Base-by-base conservation (phyloP, 2,329 filamentous ascomycete species). In the Paramyrothecium sp. region DNA sequence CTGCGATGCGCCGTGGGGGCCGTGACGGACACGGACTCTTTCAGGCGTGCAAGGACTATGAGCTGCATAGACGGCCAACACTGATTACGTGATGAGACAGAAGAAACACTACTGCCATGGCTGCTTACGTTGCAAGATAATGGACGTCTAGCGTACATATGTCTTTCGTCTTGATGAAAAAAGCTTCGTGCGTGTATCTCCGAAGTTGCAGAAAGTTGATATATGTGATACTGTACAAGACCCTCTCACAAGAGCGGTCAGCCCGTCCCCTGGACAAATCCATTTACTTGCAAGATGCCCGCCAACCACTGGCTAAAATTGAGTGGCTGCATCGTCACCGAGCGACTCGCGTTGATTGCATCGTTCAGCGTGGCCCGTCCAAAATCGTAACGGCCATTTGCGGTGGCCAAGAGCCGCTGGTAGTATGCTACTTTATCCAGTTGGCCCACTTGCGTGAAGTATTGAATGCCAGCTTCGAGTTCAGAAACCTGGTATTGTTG, bases 351-450 rank as follows among this genome's bases (percentile, higher is more conserved):
- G 26, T 71, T 65, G 48, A 83, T 66, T 3, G 76, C 64, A 2
- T 77, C 74, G 67, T 90, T 89, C 55, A 91, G 73, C 59, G 86
- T 88, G 1, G 84, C 73, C 13, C 81, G 73, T 3, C 76, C 73
- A 63, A 89, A 89, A 60, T 87, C 84, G 66, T 90, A 92, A 11
- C 86, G 81, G 2, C 88, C 86, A 60, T 89, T 83, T 19, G 84
- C 84, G 0, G 89, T 91, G 33, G 87, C 87, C 41, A 90, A 77
- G 22, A 91, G 79, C 33, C 86, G 78, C 58, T 86, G 81, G 53
- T 89, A 81, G 55, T 83, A 78, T 50, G 77, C 75, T 62, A 81
- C 82, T 54, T 76, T 80, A 8, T 73, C 69, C 56, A 75, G 76
- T 61, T 85, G 76, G 12, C 80, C 76, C 49, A 74, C 74, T 58